phyloP scores from a whole-genome alignment of 345 rosid genomes.

The Melaleuca quinquenervia region DNA sequence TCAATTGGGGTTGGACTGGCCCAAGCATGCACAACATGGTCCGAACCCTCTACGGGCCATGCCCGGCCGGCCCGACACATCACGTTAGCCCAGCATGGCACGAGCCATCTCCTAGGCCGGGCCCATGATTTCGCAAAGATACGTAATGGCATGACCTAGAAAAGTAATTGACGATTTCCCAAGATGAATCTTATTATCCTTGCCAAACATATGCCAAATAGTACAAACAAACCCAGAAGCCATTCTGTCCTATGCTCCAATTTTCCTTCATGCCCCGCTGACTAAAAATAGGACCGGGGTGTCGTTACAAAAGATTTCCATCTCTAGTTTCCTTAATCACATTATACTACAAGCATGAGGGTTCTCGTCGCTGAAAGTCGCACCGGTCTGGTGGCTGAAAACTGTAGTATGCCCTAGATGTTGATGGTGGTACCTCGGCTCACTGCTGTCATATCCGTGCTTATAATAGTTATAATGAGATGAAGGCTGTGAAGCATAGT shows the following conservation, averaged over 20 bases:
- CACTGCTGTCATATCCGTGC: slow-evolving; percentile 61
- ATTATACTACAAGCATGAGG: slow-evolving; percentile 69
- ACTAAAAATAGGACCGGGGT: background rate
- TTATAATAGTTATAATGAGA: slow-evolving; percentile 82
- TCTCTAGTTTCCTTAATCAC: slow-evolving; percentile 15
- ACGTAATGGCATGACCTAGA: background rate
- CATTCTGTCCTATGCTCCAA: background rate
- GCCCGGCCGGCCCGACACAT: background rate
- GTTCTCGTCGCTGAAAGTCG: slow-evolving; percentile 78
- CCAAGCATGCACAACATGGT: background rate
- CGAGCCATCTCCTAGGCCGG: background rate
- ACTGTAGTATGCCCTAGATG: slow-evolving; percentile 35
- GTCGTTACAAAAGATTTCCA: background rate
- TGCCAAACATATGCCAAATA: background rate
- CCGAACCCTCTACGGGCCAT: background rate
- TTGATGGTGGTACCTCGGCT: slow-evolving; percentile 24
- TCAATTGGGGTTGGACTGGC: background rate
- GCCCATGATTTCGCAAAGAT: background rate
- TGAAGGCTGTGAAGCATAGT: slow-evolving; percentile 40
- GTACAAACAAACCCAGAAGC: background rate
- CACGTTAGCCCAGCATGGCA: background rate
- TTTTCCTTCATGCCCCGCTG: background rate
- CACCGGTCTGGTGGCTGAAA: slow-evolving; percentile 45
- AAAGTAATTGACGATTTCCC: background rate
- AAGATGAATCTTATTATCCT: background rate